Percentiles rank a stretch among this genome's conserved stretches.
These are phyloP conservation scores for Nigrograna mackinnonii DNA, from an alignment of 2,329 filamentous ascomycete species.

Conservation along the genomic window DNA sequence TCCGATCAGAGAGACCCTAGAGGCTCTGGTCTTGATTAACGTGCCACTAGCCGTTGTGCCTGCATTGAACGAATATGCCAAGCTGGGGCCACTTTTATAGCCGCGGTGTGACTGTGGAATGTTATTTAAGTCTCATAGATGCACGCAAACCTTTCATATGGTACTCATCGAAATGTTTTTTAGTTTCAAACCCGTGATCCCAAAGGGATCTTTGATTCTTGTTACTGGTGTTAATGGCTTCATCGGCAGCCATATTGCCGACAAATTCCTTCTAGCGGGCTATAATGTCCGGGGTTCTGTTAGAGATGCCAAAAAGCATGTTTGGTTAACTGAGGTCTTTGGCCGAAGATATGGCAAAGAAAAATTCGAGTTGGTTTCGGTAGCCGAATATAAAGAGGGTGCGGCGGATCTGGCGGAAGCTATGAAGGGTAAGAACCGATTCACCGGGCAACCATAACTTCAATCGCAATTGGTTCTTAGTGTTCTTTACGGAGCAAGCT, in stretches of 20 bases:
- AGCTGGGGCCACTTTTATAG: too few relatives aligned
- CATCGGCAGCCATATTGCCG: constrained; percentile 34
- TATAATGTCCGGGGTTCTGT: constrained; percentile 41
- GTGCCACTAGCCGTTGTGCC: too few relatives aligned
- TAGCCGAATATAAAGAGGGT: background rate
- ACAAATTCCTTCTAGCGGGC: constrained; percentile 32
- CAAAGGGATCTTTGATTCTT: constrained; percentile 18
- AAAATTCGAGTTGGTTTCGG: constrained; percentile 29
- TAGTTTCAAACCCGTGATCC: background rate
- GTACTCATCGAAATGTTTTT: too few relatives aligned
- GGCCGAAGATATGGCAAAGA: constrained; percentile 19
- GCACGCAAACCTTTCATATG: too few relatives aligned
- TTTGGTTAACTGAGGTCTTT: constrained; percentile 35
- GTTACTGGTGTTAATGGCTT: constrained; percentile 42
- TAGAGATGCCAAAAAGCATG: constrained; percentile 27
- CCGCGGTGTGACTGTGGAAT: too few relatives aligned
- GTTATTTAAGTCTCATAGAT: too few relatives aligned
- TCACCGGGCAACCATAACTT: background rate
- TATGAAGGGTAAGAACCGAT: background rate
- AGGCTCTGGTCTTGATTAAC: too few relatives aligned
- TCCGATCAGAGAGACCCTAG: too few relatives aligned
- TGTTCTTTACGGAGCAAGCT: background rate
- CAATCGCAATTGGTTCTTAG: too few relatives aligned
- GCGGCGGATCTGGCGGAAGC: constrained; percentile 21
- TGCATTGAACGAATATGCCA: too few relatives aligned